Base-by-base conservation (phyloP, 2,329 filamentous ascomycete species). In the Penicillium sp. region DNA sequence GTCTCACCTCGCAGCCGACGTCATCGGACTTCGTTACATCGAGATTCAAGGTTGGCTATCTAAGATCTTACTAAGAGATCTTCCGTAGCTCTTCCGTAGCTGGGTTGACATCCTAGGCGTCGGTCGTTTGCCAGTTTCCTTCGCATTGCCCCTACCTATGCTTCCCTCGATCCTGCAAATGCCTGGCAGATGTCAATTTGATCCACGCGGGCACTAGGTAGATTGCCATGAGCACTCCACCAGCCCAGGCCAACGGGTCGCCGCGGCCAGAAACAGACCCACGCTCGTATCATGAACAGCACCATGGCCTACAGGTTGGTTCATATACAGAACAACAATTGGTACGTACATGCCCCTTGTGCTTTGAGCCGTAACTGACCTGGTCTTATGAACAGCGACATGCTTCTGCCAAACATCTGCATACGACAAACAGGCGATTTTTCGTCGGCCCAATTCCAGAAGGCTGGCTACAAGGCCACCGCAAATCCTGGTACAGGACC, bases 371-470 rank as follows among this genome's bases (percentile, higher is more conserved):
- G 36, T 28, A 9, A 46, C 49, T 57, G 30, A 56, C 36, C 14
- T 31, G 19, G n/a, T 31, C 13, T 39, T 30, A 27, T 46, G 28
- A 29, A 46, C 18, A 77, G 79, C 77, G 80, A 70, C 80, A 86
- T 74, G 78, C 80, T 41, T 81, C 79, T 36, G 75, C 80, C 19
- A 75, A 80, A 51, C 82, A 86, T 61, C 68, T 86, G 34, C 77
- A 84, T 66, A 70, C 82, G 57, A 85, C 82, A 6, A 80, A 76
- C 43, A 75, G 79, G 46, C 78, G 82, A 46, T 79, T 78, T 67
- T 86, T 86, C 67, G 82, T 86, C 50, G 82, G 82, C 0, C 82
- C 82, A 30, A 81, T 85, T 30, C 82, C 82, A 37, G 79, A 81
- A 58, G 81, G 80, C 49, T 86, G 82, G 82, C 73, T 84, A 46